phyloP scores from a whole-genome alignment of 2,329 filamentous ascomycete genomes.

The Colletotrichum incanum region DNA sequence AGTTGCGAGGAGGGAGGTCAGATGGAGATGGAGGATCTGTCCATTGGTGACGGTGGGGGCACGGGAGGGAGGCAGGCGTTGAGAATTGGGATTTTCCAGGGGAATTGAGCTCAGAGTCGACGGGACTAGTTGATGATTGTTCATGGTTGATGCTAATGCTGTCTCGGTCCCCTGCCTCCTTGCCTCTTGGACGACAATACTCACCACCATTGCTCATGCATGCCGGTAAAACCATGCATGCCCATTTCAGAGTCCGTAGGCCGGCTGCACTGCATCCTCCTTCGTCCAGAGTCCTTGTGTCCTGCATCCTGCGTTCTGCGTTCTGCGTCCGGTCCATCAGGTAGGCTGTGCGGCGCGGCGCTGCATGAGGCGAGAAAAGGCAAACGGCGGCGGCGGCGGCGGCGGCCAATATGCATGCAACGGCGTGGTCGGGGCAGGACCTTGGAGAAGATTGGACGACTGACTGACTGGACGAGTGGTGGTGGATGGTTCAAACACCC shows the following conservation, averaged over 20 bases:
- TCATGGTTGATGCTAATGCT: neutral
- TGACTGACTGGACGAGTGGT: neutral
- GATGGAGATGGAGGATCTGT: neutral
- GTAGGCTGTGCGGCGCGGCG: slow-evolving; percentile 14
- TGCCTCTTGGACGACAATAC: slow-evolving; percentile 1
- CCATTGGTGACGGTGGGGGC: slow-evolving; percentile 7
- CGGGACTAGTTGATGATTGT: neutral
- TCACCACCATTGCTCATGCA: neutral
- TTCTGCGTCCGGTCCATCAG: neutral
- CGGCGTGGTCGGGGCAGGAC: slow-evolving; percentile 1
- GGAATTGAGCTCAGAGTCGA: neutral
- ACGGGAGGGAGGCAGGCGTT: slow-evolving; percentile 17
- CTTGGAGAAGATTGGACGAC: neutral
- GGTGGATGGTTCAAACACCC: neutral
- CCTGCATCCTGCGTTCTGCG: neutral
- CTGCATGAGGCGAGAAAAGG: slow-evolving; percentile 4
- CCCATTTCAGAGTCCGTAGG: neutral
- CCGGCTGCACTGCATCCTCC: neutral
- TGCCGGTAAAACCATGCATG: neutral
- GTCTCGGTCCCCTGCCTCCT: neutral
- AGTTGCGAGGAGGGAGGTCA: neutral
- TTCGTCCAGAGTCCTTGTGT: neutral
- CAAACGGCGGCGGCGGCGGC: neutral
- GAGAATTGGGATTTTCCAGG: neutral
- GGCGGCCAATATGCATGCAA: slow-evolving; percentile 17